phyloP scores from a whole-genome alignment of 345 rosid genomes.

The Toxicodendron radicans region DNA sequence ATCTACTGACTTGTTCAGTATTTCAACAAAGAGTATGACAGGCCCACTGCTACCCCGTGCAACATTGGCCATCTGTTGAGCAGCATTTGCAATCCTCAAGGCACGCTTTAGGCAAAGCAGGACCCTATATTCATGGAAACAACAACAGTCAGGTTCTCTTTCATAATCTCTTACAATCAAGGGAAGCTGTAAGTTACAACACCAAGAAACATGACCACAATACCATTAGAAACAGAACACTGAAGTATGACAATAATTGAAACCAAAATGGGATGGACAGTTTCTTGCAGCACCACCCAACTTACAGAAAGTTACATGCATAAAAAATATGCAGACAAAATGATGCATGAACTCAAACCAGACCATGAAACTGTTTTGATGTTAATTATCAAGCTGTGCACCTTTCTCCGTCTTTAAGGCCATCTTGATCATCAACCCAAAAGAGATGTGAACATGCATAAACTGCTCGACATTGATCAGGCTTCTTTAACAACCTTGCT shows the following conservation, averaged over 20 bases:
- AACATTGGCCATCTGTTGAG: constrained; percentile 82
- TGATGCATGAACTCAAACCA: not conserved
- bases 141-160: not conserved
- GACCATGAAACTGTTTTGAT: not conserved
- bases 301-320: not conserved
- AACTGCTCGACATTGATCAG: constrained; percentile 94
- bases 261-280: not conserved
- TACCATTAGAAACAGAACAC: not conserved
- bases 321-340: not conserved
- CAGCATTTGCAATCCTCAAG: constrained; percentile 85
- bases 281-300: not conserved
- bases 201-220: not conserved
- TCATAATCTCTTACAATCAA: not conserved
- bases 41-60: constrained; percentile 80
- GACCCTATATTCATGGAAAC: constrained; percentile 46
- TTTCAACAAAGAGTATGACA: constrained; percentile 74
- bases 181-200: not conserved
- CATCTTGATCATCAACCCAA: constrained; percentile 74
- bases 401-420: constrained; percentile 86
- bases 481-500: constrained; percentile 88
- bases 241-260: not conserved
- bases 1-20: constrained; percentile 72
- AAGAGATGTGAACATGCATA: constrained; percentile 92
- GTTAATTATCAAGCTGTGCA: constrained; percentile 18
- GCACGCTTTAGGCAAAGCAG: constrained; percentile 85